Evolutionary conservation across 108 stramenopile species (phyloP), one percentile per base, ranked within the genome.

Genomic region (Aurantiochytrium sp.): DNA sequence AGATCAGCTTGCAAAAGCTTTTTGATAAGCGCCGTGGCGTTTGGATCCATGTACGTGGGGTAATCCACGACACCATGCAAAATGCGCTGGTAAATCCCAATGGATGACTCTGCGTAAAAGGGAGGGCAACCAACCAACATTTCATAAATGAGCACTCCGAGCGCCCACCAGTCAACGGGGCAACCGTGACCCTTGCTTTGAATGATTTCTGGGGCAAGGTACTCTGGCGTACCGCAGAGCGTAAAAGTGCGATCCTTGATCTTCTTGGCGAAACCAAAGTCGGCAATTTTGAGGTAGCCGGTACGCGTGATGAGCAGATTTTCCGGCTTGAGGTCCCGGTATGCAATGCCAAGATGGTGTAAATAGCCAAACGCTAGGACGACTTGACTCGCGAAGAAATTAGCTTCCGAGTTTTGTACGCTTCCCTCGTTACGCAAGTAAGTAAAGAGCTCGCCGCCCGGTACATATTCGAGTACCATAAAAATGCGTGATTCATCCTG

Each of bases 401-500:
- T 35, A 6, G 91, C 92, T 92, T 93, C 93, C 59, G 44, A 83
- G 42, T 95, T 94, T 42, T 91, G 90, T 60, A 95, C 93, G 58
- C 93, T 90, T 21, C 88, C 91, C 60, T 94, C 93, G 72, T 88
- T 89, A 12, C 95, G 91, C 76, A 97, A 89, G 49, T 96, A 88
- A 44, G 92, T 92, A 89, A 95, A 96, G 5, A 97, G 91, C 90
- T 97, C 97, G 69, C 83, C 94, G 91, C 12, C 96, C 95, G 58
- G 97, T 95, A 92, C 96, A 21, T 96, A 94, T 69, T 96, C 96
- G 88, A 97, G 95, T 51, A 98, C 91, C 96, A 98, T 97, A 91
- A 95, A 97, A 87, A 97, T 89, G 91, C 94, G 92, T 35, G 94
- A 93, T 28, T 96, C 96, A 90, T 97, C 96, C 93, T 97, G 96